A percentile compares a stretch with the other conserved stretches of the same genome.
phyloP scores from a whole-genome alignment of 1,139 yeast species.

The Lizanozyma gosingica region DNA sequence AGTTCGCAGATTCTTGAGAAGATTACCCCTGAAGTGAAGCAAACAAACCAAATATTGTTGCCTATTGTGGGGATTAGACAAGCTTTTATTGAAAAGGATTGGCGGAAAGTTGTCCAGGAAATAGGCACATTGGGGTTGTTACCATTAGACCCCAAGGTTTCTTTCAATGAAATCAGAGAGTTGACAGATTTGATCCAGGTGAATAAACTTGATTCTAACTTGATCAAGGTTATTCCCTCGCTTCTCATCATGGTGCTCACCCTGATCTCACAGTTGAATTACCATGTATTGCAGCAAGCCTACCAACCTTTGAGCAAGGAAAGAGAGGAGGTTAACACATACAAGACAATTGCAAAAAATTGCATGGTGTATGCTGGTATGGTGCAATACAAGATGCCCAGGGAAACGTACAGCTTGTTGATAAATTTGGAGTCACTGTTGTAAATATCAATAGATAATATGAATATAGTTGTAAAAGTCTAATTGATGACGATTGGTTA shows the following conservation, averaged over 20 bases:
- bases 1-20: conserved; percentile 40
- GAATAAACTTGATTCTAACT: conserved; percentile 54
- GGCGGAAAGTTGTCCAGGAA: conserved; percentile 49
- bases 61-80: conserved; percentile 63
- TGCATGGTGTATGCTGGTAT: conserved; percentile 94
- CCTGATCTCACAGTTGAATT: conserved; percentile 55
- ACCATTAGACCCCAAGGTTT: conserved; percentile 44
- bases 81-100: conserved; percentile 47
- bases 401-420: conserved; percentile 73
- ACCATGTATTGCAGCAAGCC: conserved; percentile 36
- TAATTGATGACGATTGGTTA: too few relatives aligned
- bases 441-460: too few relatives aligned
- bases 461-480: background rate
- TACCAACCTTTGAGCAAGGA: conserved; percentile 45
- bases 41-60: conserved; percentile 57
- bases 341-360: conserved; percentile 67
- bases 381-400: conserved; percentile 91
- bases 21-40: conserved; percentile 40
- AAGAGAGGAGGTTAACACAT: conserved; percentile 41
- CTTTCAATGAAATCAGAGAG: conserved; percentile 26
- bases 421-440: conserved; percentile 59
- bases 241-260: conserved; percentile 77
- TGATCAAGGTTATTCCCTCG: conserved; percentile 74
- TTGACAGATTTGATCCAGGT: conserved; percentile 34
- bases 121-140: conserved; percentile 56